Conservation (phyloP, 805 yeast species). For the Saccharomycopsis capsularis region DNA sequence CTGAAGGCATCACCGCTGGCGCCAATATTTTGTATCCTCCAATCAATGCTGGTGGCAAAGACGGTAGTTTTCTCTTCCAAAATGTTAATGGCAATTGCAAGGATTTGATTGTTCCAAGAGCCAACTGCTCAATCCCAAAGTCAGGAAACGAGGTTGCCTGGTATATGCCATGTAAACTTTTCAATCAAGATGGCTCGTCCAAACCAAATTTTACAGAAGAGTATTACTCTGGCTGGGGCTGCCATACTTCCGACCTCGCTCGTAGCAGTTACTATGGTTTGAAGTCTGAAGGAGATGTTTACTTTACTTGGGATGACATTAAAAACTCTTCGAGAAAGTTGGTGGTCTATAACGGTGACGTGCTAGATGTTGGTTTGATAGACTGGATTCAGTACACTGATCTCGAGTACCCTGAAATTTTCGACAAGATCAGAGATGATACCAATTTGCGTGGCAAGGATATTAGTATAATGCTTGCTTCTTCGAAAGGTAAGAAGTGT, state of each 20-base stretch:
- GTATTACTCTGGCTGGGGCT: conserved; percentile 81
- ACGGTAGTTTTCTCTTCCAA: conserved; percentile 79
- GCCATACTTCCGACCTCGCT: conserved; percentile 72
- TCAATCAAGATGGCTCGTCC: conserved; percentile 64
- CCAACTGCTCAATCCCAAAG: conserved; percentile 65
- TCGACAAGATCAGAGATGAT: conserved; percentile 54
- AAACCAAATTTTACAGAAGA: conserved; percentile 52
- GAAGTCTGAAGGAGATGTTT: conserved; percentile 63
- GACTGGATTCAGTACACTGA: conserved; percentile 70
- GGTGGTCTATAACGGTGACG: conserved; percentile 84
- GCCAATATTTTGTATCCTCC: conserved; percentile 80
- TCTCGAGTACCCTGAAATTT: conserved; percentile 63
- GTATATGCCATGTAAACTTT: conserved; percentile 90
- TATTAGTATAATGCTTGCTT: conserved; percentile 62
- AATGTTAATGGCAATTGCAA: conserved; percentile 89
- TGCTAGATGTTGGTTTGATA: conserved; percentile 70
- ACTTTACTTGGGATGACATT: conserved; percentile 86
- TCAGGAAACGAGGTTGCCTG: conserved; percentile 67
- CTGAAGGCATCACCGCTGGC: conserved; percentile 66
- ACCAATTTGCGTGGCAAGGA: conserved; percentile 66
- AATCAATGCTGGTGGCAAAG: conserved; percentile 77
- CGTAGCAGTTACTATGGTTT: conserved; percentile 60
- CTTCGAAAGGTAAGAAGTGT: conserved; percentile 57
- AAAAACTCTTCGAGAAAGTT: conserved; percentile 61
- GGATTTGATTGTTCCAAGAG: conserved; percentile 64